Conservation (phyloP, 2,329 filamentous ascomycete genomes). For the Penicillium sp. region DNA sequence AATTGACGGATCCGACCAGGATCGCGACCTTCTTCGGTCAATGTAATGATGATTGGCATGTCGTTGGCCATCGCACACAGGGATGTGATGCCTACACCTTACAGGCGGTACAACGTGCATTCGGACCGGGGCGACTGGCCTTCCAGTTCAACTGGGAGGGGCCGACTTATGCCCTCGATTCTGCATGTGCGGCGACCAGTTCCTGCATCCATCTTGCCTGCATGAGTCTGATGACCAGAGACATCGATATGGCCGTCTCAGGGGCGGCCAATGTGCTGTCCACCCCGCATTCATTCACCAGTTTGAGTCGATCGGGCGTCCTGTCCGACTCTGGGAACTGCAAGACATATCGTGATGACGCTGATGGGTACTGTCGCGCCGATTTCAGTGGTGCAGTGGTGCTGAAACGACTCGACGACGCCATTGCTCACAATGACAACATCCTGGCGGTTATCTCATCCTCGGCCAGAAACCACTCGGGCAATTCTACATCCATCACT, state of each 20-base stretch:
- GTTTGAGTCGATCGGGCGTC: conserved; percentile 60
- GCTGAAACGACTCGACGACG: conserved; percentile 57
- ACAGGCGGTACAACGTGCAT: background rate
- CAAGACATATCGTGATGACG: conserved; percentile 53
- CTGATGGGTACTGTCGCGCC: conserved; percentile 60
- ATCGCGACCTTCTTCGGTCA: conserved; percentile 71
- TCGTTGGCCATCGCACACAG: background rate
- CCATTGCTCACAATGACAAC: conserved; percentile 53
- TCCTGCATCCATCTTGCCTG: conserved; percentile 1
- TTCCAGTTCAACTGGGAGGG: conserved; percentile 6
- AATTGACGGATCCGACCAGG: conserved; percentile 42
- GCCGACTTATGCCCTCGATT: background rate
- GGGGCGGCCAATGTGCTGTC: conserved; percentile 74
- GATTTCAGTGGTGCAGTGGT: conserved; percentile 56
- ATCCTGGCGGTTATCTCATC: conserved; percentile 44
- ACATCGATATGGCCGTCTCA: conserved; percentile 71
- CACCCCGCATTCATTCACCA: conserved; percentile 74
- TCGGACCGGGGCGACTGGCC: background rate
- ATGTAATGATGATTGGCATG: conserved; percentile 42
- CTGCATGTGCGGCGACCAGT: background rate
- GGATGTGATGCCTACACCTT: background rate
- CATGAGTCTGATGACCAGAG: background rate
- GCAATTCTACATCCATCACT: conserved; percentile 51
- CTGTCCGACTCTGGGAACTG: conserved; percentile 47
- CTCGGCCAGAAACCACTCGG: conserved; percentile 51